Percentiles rank a stretch among this genome's conserved stretches.
Evolutionary conservation across 2,329 filamentous ascomycete genomes (phyloP).

Genomic region (Samsoniella hepiali): DNA sequence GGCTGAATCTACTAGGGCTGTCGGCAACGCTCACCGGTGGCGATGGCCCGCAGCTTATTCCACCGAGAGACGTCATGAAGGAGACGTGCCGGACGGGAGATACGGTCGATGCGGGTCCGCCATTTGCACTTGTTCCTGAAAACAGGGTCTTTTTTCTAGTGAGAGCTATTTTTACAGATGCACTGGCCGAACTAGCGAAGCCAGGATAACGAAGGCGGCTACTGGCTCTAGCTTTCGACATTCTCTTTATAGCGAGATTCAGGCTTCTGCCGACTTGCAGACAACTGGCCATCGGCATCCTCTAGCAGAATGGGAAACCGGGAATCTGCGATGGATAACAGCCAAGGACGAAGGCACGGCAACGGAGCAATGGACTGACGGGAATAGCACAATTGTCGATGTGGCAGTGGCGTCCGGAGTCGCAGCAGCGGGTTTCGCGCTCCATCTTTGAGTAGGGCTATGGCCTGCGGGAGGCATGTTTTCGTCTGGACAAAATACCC

Average conservation of each 20-base stretch:
- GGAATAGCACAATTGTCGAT: neutral
- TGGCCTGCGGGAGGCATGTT: neutral
- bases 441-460: neutral
- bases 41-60: conserved; percentile 6
- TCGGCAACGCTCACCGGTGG: conserved; percentile 3
- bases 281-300: too few species aligned
- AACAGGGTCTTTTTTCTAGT: neutral
- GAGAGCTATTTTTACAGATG: neutral
- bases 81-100: neutral
- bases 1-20: neutral
- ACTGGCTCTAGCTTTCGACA: neutral
- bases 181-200: neutral
- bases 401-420: conserved; percentile 3
- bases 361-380: neutral
- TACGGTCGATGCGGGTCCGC: neutral
- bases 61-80: conserved; percentile 2
- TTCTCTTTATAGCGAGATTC: too few species aligned
- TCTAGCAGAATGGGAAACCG: neutral
- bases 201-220: neutral
- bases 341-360: neutral
- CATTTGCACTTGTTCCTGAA: neutral
- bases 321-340: neutral
- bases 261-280: too few species aligned
- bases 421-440: neutral
- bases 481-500: neutral